Base-by-base conservation (phyloP, 257 asterid species). In the Penstemon eatonii region DNA sequence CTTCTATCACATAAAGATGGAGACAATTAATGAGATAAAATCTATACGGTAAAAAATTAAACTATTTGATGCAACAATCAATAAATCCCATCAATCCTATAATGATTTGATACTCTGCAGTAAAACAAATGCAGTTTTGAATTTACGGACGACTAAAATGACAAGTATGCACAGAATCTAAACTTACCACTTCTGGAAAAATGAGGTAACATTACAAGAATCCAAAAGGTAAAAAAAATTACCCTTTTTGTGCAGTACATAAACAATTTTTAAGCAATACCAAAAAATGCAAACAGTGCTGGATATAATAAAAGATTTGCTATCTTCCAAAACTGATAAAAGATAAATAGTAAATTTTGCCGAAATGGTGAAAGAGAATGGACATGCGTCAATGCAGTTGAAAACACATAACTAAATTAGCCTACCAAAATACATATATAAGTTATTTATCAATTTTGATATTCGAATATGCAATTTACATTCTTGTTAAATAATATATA, bases 231-330 rank as follows among this genome's bases (percentile, higher is more conserved):
- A 54, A 47, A 73, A 60, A n/a, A 25, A 7, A 59, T 66, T 71
- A 68, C 70, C 12, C 40, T 4, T 7, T 47, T 55, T n/a, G 62
- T 44, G 42, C 56, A 53, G 36, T 39, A 46, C 7, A 50, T 51
- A 66, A 60, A 13, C 56, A 42, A 49, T 73, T 72, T 69, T 57
- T 44, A 68, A 81, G 75, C 77, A 65, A 72, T 69, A 56, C 81
- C 70, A 51, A 12, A 75, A 55, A 69, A 65, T 63, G 75, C 40
- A 25, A 40, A 72, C 75, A 61, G 69, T 40, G 65, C 61, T 46
- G 66, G 69, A 52, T 65, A 66, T 69, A 49, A 5, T 49, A 49
- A 25, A 49, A 49, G 56, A 53, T 73, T 43, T 46, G 46, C 51
- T 0, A 66, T 71, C 46, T 62, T 72, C 65, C 54, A 63, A 63